phyloP scores from a whole-genome alignment of 164 flowering plant genomes.

The Macadamia integrifolia region DNA sequence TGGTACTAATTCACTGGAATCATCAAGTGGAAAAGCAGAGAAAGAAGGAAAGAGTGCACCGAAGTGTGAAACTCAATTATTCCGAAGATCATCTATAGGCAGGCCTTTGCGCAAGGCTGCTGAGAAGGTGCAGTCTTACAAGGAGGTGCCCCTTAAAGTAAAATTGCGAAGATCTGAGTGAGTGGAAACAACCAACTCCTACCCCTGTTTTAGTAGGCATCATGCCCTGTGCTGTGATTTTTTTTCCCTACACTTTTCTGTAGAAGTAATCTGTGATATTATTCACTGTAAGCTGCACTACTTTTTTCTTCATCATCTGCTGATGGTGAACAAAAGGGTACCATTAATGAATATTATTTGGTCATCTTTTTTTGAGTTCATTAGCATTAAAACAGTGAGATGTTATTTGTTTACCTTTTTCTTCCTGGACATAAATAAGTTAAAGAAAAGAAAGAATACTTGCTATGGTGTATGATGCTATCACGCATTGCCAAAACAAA shows the following conservation, averaged over 20 bases:
- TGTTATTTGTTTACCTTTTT: no score
- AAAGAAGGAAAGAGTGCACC: slow-evolving; percentile 5
- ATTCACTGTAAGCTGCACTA: neutral
- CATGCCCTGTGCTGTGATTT: neutral
- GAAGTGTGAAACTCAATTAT: slow-evolving; percentile 14
- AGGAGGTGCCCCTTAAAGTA: slow-evolving; percentile 50
- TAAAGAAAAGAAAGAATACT: no score
- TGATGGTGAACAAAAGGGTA: neutral
- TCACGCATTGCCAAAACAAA: no score
- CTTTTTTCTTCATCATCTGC: neutral
- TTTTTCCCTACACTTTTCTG: neutral
- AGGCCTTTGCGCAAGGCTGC: slow-evolving; percentile 67
- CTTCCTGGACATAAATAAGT: no score
- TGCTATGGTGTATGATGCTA: no score
- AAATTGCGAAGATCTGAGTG: slow-evolving; percentile 57
- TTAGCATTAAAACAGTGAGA: no score
- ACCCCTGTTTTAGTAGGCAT: neutral
- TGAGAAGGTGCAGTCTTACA: slow-evolving; percentile 71
- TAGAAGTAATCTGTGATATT: neutral
- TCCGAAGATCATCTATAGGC: slow-evolving; percentile 51
- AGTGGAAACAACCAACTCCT: slow-evolving; percentile 3
- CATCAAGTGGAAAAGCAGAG: slow-evolving; percentile 13
- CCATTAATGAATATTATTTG: no score
- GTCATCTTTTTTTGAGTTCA: no score
- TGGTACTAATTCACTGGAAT: slow-evolving; percentile 8